These are phyloP conservation scores for Aspergillus calidoustus DNA, from an alignment of 2,329 filamentous ascomycete species.

Conservation along the genomic window DNA sequence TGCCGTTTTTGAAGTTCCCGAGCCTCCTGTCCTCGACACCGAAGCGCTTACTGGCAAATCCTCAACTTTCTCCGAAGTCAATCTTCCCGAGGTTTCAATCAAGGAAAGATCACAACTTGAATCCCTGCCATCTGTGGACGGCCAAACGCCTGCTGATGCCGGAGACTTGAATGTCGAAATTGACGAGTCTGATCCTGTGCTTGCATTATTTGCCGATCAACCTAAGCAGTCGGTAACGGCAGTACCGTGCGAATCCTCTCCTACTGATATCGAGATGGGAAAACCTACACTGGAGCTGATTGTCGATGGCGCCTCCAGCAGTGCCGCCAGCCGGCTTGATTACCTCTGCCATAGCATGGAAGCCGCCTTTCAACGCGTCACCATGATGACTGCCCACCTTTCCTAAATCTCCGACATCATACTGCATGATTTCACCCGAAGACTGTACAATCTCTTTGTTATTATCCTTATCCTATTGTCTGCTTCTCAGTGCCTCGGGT, in stretches of 20 bases:
- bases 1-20: conserved; percentile 71
- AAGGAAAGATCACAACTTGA: conserved; percentile 58
- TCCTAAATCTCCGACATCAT: conserved; percentile 40
- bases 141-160: conserved; percentile 26
- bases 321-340: conserved; percentile 38
- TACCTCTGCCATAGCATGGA: conserved; percentile 47
- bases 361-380: conserved; percentile 48
- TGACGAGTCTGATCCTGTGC: conserved; percentile 57
- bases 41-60: conserved; percentile 73
- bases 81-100: conserved; percentile 40
- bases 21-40: conserved; percentile 65
- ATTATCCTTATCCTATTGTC: conserved; percentile 9
- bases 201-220: conserved; percentile 56
- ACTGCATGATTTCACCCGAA: conserved; percentile 21
- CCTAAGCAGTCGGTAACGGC: conserved; percentile 40
- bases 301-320: conserved; percentile 47
- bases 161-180: conserved; percentile 53
- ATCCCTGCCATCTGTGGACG: conserved; percentile 31
- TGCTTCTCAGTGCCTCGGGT: conserved; percentile 11
- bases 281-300: conserved; percentile 72
- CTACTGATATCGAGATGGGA: conserved; percentile 62
- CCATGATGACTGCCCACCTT: conserved; percentile 45
- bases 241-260: conserved; percentile 36
- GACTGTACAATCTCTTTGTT: conserved; percentile 24
- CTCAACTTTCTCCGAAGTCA: conserved; percentile 56